A percentile compares a stretch with the other conserved stretches of the same genome.
Evolutionary conservation across 78 protist genomes (phyloP).

Genomic region (Dictyostelium capitatum): DNA sequence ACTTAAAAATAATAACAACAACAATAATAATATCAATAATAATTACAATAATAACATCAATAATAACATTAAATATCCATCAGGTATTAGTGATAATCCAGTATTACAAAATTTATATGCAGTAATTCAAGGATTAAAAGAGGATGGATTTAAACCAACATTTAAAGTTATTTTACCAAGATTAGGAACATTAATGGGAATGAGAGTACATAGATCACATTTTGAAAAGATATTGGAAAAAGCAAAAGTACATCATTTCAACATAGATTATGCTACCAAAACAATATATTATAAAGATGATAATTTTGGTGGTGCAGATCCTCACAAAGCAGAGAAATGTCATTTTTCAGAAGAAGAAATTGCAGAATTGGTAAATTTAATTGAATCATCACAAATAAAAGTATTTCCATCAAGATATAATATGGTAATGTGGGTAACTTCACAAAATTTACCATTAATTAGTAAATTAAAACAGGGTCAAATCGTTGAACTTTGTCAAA

Average conservation of each 20-base stretch:
- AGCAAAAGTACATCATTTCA: constrained; percentile 65
- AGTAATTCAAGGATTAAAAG: constrained; percentile 67
- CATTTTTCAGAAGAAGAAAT: constrained; percentile 48
- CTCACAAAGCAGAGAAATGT: constrained; percentile 54
- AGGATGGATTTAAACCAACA: constrained; percentile 73
- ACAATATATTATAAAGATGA: constrained; percentile 73
- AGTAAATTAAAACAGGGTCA: constrained; percentile 73
- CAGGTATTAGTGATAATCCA: constrained; percentile 16
- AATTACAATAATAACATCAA: neutral
- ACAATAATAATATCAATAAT: neutral
- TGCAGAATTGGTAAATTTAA: constrained; percentile 26
- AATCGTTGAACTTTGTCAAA: constrained; percentile 69
- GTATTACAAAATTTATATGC: constrained; percentile 29
- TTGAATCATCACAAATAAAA: constrained; percentile 50
- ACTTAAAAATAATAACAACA: neutral
- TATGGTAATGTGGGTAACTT: constrained; percentile 68
- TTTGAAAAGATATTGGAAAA: constrained; percentile 76
- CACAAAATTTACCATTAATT: constrained; percentile 37
- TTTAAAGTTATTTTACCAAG: constrained; percentile 73
- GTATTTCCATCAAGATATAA: constrained; percentile 67
- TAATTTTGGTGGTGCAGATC: constrained; percentile 75
- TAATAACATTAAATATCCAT: constrained; percentile 3
- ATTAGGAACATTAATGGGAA: constrained; percentile 55
- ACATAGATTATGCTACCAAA: constrained; percentile 60
- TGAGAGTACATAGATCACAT: constrained; percentile 59